Base-by-base conservation (phyloP, 1,284 basidiomycete genomes). In the Leccinum ponderosum region DNA sequence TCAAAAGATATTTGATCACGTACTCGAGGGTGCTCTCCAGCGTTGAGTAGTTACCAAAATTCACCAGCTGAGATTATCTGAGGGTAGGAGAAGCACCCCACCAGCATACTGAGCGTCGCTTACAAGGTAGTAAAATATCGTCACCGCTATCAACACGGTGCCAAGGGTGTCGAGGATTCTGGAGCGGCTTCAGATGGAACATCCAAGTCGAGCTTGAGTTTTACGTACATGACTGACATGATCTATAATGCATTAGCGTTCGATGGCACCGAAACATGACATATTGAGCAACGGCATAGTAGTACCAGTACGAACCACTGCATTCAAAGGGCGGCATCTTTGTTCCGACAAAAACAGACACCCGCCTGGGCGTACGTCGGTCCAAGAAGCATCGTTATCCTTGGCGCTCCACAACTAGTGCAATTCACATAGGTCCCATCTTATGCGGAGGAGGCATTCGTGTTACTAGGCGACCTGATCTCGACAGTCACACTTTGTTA, bases 401-500 rank as follows among this genome's bases (percentile, higher is more conserved):
- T 25, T 35, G 6, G n/a, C 12, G 48, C 22, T 42, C 50, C 47
- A 25, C 55, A 6, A 29, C 27, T 42, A 42, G 25, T n/a, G 14
- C 4, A 14, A 17, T 20, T 25, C 3, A 31, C 12, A 31, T 29
- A 58, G 59, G 15, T 37, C 14, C 37, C 25, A 11, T 31, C 53
- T 9, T 58, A 53, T 17, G 53, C 50, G 50, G 62, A 62, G 39
- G 63, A 64, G 27, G 22, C 27, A 17, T 42, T 67, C 37, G 58
- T 54, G 25, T 31, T 29, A 8, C 7, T 56, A 42, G 55, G 37
- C 8, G 63, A 67, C 51, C 6, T 33, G 15, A 59, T 63, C 48
- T 57, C 33, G 5, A 65, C 59, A 12, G 29, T 53, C 47, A 55
- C 66, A 4, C 55, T 63, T 33, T 65, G 60, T 17, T 66, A 60